Percentiles rank a stretch among this genome's conserved stretches.
These are phyloP conservation scores for Russula dissimulans DNA, from an alignment of 768 basidiomycete genomes.

Conservation along the genomic window DNA sequence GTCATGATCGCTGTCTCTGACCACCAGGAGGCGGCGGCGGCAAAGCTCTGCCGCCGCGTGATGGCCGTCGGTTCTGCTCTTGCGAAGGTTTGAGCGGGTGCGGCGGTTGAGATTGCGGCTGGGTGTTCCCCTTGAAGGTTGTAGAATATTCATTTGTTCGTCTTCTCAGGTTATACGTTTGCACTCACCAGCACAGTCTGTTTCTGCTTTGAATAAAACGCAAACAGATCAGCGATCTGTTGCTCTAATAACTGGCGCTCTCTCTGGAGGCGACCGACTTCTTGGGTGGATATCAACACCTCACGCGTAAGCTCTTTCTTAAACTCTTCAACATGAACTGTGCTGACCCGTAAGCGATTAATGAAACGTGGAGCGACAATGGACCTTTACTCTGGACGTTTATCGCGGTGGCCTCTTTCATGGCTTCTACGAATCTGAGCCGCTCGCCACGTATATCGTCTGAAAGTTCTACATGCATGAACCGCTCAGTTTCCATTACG, in stretches of 20 bases:
- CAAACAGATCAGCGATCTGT: slow-evolving; percentile 64
- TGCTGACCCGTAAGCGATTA: slow-evolving; percentile 1
- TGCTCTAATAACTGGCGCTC: slow-evolving; percentile 59
- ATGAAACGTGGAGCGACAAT: background rate
- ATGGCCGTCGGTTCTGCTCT: background rate
- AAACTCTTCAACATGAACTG: slow-evolving; percentile 83
- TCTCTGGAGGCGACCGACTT: slow-evolving; percentile 57
- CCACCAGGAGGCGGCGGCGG: slow-evolving; percentile 12
- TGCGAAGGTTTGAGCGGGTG: slow-evolving; percentile 4
- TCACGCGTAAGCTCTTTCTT: slow-evolving; percentile 72
- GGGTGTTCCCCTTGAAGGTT: background rate
- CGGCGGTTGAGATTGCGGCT: background rate
- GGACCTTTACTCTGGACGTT: slow-evolving; percentile 59
- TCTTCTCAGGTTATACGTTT: background rate
- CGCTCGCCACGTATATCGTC: slow-evolving; percentile 81
- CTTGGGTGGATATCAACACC: slow-evolving; percentile 63
- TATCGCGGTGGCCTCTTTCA: slow-evolving; percentile 86
- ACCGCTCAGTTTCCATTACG: background rate
- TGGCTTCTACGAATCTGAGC: slow-evolving; percentile 84
- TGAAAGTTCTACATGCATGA: slow-evolving; percentile 52
- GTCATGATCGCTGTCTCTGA: slow-evolving; percentile 1
- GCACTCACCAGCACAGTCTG: slow-evolving; percentile 25
- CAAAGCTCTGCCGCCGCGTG: slow-evolving; percentile 6
- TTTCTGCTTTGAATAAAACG: slow-evolving; percentile 63
- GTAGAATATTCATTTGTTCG: background rate